Percentiles rank a stretch among this genome's conserved stretches.
These are phyloP conservation scores for Fusarium metavorans DNA, from an alignment of 2,329 filamentous ascomycete genomes.

Conservation along the genomic window DNA sequence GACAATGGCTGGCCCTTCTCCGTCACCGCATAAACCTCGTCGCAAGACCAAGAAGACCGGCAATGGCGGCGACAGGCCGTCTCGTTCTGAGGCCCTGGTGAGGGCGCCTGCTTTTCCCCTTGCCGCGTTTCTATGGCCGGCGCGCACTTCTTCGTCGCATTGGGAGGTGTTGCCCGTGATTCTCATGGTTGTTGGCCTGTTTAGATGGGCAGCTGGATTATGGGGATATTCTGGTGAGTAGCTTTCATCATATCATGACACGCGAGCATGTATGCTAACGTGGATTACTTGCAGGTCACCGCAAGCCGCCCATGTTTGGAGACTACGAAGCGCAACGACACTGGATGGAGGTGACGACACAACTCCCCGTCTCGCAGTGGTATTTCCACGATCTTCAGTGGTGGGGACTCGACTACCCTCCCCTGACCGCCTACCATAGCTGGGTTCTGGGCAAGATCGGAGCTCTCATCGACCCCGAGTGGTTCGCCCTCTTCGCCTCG, in stretches of 20 bases:
- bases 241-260: background rate
- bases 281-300: conserved; percentile 67
- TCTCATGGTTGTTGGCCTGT: conserved; percentile 90
- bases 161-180: conserved; percentile 92
- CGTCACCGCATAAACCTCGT: conserved; percentile 70
- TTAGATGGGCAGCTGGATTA: conserved; percentile 90
- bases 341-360: conserved; percentile 97
- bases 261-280: conserved; percentile 29
- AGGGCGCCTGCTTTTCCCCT: conserved; percentile 85
- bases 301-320: conserved; percentile 89
- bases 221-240: conserved; percentile 92
- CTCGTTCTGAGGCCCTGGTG: conserved; percentile 58
- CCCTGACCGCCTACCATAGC: conserved; percentile 97
- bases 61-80: conserved; percentile 52
- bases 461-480: conserved; percentile 79
- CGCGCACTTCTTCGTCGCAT: conserved; percentile 85
- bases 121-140: conserved; percentile 94
- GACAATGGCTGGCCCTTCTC: conserved; percentile 65
- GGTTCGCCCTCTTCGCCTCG: conserved; percentile 89
- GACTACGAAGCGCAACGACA: conserved; percentile 98
- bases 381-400: conserved; percentile 97
- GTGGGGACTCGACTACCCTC: conserved; percentile 98
- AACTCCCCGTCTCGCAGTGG: conserved; percentile 93
- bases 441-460: conserved; percentile 94
- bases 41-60: conserved; percentile 67